Percentiles rank a stretch among this genome's conserved stretches.
Evolutionary conservation across 2,329 filamentous ascomycete genomes (phyloP).

Genomic region (Hymenoscyphus infarciens): DNA sequence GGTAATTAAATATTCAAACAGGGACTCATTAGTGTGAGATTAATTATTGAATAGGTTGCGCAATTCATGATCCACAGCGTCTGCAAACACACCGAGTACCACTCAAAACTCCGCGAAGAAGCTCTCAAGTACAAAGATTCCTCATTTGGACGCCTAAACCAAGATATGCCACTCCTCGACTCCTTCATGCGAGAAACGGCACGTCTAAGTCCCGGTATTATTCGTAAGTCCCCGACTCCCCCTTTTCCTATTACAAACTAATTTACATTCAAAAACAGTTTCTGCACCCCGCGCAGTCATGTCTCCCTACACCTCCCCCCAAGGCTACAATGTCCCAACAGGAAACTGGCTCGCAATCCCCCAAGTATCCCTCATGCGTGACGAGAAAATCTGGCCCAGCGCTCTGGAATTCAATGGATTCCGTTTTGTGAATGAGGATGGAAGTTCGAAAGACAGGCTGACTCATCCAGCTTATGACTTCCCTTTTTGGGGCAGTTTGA

Average conservation of each 20-base stretch:
- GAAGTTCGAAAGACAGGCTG: background rate
- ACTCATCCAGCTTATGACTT: background rate
- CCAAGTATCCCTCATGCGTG: background rate
- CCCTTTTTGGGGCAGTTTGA: background rate
- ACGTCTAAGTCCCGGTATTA: background rate
- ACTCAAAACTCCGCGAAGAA: background rate
- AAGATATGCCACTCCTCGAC: conserved; percentile 6
- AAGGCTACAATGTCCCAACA: background rate
- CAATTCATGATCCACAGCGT: background rate
- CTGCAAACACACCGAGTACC: background rate
- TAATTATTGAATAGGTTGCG: background rate
- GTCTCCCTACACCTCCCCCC: background rate
- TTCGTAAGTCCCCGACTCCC: background rate
- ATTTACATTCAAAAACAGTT: background rate
- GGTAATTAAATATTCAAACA: background rate
- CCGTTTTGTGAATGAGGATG: background rate
- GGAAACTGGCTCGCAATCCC: background rate
- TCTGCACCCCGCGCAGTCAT: background rate
- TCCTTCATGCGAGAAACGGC: background rate
- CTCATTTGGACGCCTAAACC: background rate
- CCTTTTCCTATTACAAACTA: background rate
- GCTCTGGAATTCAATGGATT: background rate
- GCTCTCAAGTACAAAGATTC: background rate
- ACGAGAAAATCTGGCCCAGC: background rate
- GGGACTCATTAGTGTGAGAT: no score